Evolutionary conservation across 305 asterid genomes (phyloP), one percentile per base, ranked within the genome.

Genomic region (Fraxinus sp.): DNA sequence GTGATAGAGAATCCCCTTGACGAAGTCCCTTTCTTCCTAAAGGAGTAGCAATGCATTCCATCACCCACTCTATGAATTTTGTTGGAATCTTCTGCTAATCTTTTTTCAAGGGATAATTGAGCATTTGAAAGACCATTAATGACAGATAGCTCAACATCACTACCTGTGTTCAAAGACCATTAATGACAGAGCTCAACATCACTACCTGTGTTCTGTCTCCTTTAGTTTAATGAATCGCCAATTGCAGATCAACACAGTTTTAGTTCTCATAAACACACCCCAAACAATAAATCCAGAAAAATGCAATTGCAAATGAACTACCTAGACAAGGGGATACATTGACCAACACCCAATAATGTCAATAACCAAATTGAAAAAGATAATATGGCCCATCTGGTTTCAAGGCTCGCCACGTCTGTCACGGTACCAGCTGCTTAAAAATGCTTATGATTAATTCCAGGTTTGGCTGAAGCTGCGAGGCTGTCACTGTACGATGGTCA

Each of bases 361-460:
- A 89, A 84, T 89, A 32, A 3, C 52, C 62, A 74, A 36, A 22
- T 22, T 14, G 35, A 73, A 72, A 43, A 11, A 43, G n/a, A 43
- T 43, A 43, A 43, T 43, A 43, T 11, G 55, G 59, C 59, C 18
- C 59, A 49, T 49, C 59, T 14, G 66, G 26, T 55, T 22, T 7
- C 59, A 49, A 16, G 59, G 59, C 20, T 49, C 59, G 59, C 59
- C 59, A 16, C 3, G 57, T 46, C 18, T 14, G 57, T 46, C 57
- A 46, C 57, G 57, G 57, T 24, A 64, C 33, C 35, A 64, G 72
- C 72, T 64, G 72, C 72, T 64, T 64, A 64, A 22, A 64, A 8
- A 20, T 24, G 9, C 35, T 8, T 14, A 24, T 8, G 73, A 64
- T 24, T 64, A 24, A 22, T 64, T 64, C 73, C 35, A 22, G 73